Evolutionary conservation across 2,329 filamentous ascomycete species (phyloP), one percentile per base, ranked within the genome.

Genomic region (Talaromyces sp.): DNA sequence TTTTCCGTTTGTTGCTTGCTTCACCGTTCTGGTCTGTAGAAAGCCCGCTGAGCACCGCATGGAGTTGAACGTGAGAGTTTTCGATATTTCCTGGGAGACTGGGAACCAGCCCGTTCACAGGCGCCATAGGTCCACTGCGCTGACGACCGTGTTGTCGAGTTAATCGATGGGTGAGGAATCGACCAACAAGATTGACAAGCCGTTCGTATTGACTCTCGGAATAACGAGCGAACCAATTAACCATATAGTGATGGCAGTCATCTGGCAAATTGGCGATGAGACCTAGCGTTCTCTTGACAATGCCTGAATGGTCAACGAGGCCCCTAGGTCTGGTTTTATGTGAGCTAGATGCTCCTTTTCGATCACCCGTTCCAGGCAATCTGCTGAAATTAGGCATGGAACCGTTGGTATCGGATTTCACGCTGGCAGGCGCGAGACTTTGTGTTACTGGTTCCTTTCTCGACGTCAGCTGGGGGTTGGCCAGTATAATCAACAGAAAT

Each of bases 261-360:
- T 85, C 84, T 0, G 90, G 83, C 13, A 90, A 80, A 71, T 96
- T 91, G 1, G 91, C 89, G 26, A 96, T 71, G 10, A 96, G 77
- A 0, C 93, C 93, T 27, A 96, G 74, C 43, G 96, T 87, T 41
- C 93, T 85, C 73, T 96, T 96, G 67, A 96, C 85, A 58, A 96
- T 89, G 4, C 89, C 89, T 2, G 90, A 92, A 73, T 96, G 89
- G 62, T 90, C 85, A 1, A 87, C 88, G 27, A 84, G 80, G 19
- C 75, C 75, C 19, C 74, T 71, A 50, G 68, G 69, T 19, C 70
- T 70, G 61, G 65, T 60, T 38, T 65, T 66, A 4, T 68, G 41
- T n/a, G 38, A 49, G 27, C 21, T 63, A 21, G 68, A 65, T 31
- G 65, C 49, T 60, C 60, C 55, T 17, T 64, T 62, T 64, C 65